Evolutionary conservation across 192 early-diverging fungal genomes (phyloP).

Genomic region (Rhizoclosmatium sp.): DNA sequence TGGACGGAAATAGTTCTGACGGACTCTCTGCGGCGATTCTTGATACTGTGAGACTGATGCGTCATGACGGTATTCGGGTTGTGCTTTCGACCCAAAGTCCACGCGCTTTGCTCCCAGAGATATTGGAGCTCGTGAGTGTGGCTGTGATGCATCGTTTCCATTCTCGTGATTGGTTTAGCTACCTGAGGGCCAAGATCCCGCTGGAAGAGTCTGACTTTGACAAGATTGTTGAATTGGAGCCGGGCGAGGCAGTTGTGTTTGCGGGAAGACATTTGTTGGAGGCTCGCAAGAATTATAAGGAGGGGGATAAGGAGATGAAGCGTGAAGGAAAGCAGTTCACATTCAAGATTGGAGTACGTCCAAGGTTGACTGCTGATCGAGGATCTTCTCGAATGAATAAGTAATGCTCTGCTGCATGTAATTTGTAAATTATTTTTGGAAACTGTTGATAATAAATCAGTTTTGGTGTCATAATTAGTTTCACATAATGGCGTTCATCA

Average conservation of each 20-base stretch:
- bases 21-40: slow-evolving; percentile 39
- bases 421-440: too few relatives aligned
- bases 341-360: slow-evolving; percentile 4
- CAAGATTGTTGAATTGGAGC: slow-evolving; percentile 38
- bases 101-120: slow-evolving; percentile 32
- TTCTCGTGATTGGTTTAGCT: slow-evolving; percentile 41
- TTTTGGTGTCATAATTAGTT: too few relatives aligned
- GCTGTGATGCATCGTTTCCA: slow-evolving; percentile 47
- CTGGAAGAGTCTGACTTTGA: slow-evolving; percentile 29
- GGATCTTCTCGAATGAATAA: slow-evolving; percentile 26
- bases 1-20: slow-evolving; percentile 15
- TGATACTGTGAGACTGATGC: slow-evolving; percentile 40
- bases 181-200: slow-evolving; percentile 36
- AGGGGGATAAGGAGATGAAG: not conserved
- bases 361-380: slow-evolving; percentile 20
- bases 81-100: slow-evolving; percentile 45
- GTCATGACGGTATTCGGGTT: slow-evolving; percentile 45
- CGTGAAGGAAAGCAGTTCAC: not conserved
- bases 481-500: too few relatives aligned
- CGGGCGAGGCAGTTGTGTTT: slow-evolving; percentile 44
- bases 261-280: slow-evolving; percentile 27
- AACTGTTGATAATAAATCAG: too few relatives aligned
- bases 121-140: slow-evolving; percentile 41
- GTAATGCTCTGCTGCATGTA: not conserved
- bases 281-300: not conserved